phyloP scores from a whole-genome alignment of 352 stramenopile genomes.

The Phytophthora hibernalis region DNA sequence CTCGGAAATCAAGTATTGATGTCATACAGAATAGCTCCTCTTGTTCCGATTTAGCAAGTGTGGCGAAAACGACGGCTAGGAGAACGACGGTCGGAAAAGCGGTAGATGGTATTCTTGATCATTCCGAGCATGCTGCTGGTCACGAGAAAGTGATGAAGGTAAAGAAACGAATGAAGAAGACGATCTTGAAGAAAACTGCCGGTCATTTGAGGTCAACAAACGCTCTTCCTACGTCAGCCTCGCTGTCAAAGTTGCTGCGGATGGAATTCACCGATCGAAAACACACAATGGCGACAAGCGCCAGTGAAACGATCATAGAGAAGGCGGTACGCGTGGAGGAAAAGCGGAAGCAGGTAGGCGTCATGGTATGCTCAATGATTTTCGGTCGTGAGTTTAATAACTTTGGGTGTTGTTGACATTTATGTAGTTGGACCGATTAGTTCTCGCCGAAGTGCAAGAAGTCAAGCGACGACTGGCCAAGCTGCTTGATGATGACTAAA shows the following conservation, averaged over 20 bases:
- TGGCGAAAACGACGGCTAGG: neutral
- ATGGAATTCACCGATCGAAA: conserved; percentile 42
- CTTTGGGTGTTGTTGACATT: neutral
- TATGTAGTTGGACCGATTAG: conserved; percentile 60
- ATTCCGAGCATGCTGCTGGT: neutral
- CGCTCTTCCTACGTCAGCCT: conserved; percentile 19
- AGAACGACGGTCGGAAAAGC: neutral
- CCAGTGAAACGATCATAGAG: conserved; percentile 51
- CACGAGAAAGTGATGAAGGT: conserved; percentile 9
- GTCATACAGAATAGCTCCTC: conserved; percentile 9
- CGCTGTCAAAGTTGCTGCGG: conserved; percentile 46
- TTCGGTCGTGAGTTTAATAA: neutral
- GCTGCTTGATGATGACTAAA: conserved; percentile 39
- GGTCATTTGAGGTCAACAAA: conserved; percentile 2
- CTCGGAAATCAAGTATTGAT: conserved; percentile 4
- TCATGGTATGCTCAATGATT: neutral
- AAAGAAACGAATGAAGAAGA: conserved; percentile 31
- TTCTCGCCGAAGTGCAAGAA: conserved; percentile 69
- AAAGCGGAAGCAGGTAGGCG: conserved; percentile 69
- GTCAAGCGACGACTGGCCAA: conserved; percentile 70
- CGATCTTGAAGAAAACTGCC: conserved; percentile 16
- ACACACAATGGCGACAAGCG: conserved; percentile 9
- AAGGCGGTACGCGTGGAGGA: conserved; percentile 51
- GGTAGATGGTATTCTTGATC: neutral
- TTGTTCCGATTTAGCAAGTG: conserved; percentile 8